These are phyloP conservation scores for Marasmius tenuissimus DNA, from an alignment of 1,284 basidiomycete species.

Conservation along the genomic window DNA sequence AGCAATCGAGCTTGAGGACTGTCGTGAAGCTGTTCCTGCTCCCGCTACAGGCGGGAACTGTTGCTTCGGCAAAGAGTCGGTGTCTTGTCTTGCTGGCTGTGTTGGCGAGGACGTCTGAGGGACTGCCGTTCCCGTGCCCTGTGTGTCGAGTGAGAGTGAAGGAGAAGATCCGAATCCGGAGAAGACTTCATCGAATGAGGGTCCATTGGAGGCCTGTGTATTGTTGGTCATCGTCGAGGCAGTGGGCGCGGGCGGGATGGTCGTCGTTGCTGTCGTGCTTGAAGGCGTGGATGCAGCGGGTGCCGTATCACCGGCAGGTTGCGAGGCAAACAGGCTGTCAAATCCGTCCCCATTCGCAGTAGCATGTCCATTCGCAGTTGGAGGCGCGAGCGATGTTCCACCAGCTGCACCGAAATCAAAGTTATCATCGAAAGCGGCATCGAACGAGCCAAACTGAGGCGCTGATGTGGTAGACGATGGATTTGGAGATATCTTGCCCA, in stretches of 20 bases:
- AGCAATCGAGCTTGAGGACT: constrained; percentile 17
- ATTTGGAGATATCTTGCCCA: constrained; percentile 51
- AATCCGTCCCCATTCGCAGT: constrained; percentile 30
- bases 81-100: constrained; percentile 16
- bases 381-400: constrained; percentile 27
- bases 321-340: constrained; percentile 39
- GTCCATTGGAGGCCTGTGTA: constrained; percentile 22
- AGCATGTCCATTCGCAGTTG: constrained; percentile 9
- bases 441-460: constrained; percentile 55
- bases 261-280: constrained; percentile 15
- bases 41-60: constrained; percentile 26
- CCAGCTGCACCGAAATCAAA: constrained; percentile 75
- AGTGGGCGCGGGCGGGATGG: constrained; percentile 16
- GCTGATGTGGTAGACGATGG: constrained; percentile 37
- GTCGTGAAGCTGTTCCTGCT: too few relatives aligned
- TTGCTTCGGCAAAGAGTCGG: constrained; percentile 29
- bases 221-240: constrained; percentile 1
- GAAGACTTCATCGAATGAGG: constrained; percentile 64
- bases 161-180: constrained; percentile 46
- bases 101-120: constrained; percentile 3
- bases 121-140: constrained; percentile 10
- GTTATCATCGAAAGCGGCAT: constrained; percentile 81
- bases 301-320: constrained; percentile 2
- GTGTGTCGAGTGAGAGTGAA: constrained; percentile 40
- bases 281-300: background rate